Evolutionary conservation across 371 early-diverging fungal genomes (phyloP).

Genomic region (Mortierella sp.): DNA sequence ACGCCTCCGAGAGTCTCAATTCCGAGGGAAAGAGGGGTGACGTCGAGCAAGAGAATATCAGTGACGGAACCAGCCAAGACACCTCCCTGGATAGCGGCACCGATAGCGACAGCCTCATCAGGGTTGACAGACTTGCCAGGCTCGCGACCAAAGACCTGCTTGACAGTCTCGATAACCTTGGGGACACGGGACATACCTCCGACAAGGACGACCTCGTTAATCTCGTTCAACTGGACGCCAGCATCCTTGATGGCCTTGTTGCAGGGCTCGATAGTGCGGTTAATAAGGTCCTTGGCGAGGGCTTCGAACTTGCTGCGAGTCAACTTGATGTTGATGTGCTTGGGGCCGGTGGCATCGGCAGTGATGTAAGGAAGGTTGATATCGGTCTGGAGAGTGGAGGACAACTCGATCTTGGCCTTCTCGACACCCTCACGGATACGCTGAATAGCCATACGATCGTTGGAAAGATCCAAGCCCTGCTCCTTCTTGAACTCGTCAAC

Average conservation of each 20-base stretch:
- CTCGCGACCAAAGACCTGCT: constrained; percentile 90
- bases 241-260: constrained; percentile 98
- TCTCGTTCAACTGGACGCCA: constrained; percentile 81
- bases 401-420: constrained; percentile 98
- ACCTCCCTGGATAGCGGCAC: constrained; percentile 99
- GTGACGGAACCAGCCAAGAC: constrained; percentile 96
- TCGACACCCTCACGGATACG: constrained; percentile 98
- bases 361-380: constrained; percentile 98
- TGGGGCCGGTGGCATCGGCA: constrained; percentile 93
- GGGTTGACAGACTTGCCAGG: constrained; percentile 98
- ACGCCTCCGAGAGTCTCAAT: constrained; percentile 98
- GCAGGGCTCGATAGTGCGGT: constrained; percentile 95
- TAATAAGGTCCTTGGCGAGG: constrained; percentile 84
- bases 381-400: constrained; percentile 92
- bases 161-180: constrained; percentile 96
- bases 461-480: constrained; percentile 78
- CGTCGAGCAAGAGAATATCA: constrained; percentile 97
- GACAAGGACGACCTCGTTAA: constrained; percentile 98
- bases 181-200: constrained; percentile 99
- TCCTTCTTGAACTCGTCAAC: constrained; percentile 93
- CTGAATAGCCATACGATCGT: constrained; percentile 94
- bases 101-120: constrained; percentile 99
- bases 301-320: constrained; percentile 94
- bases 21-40: constrained; percentile 98
- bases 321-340: constrained; percentile 95